Conservation (phyloP, 495 filamentous ascomycete species). For the Staphylotrichum longicolle region DNA sequence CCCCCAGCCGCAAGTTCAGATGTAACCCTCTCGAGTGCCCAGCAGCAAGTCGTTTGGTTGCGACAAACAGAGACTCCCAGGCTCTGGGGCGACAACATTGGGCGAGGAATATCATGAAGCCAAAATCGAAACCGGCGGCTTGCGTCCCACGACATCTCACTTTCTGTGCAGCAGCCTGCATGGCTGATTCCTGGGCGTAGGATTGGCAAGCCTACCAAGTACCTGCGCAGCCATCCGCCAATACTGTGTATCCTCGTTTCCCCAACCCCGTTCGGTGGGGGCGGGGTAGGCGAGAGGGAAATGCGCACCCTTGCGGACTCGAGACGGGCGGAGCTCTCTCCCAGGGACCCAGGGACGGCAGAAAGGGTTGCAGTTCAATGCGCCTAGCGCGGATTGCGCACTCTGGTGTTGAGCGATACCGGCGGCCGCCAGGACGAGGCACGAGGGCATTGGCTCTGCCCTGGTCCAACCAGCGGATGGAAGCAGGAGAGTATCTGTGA, state of each 20-base stretch:
- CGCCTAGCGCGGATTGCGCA: conserved; percentile 12
- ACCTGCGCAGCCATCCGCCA: neutral
- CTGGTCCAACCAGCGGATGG: neutral
- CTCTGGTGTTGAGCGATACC: conserved; percentile 8
- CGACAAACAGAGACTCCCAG: neutral
- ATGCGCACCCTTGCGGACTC: conserved; percentile 1
- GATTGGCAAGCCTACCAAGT: neutral
- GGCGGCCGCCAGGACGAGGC: neutral
- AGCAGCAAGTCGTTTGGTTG: too few species aligned
- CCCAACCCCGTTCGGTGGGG: conserved; percentile 9
- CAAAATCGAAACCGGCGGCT: neutral
- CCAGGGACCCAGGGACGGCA: too few species aligned
- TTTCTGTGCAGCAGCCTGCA: conserved; percentile 5
- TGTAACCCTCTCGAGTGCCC: too few species aligned
- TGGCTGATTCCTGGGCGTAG: neutral
- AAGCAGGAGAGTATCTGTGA: neutral
- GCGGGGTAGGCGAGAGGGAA: neutral
- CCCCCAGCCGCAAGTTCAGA: too few species aligned
- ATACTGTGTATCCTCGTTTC: neutral
- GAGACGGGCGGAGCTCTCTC: neutral
- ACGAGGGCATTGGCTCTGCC: neutral
- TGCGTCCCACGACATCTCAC: conserved; percentile 5
- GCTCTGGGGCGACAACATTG: neutral
- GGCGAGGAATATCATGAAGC: neutral
- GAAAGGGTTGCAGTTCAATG: neutral